Evolutionary conservation across 2,329 filamentous ascomycete species (phyloP).

Genomic region (Botrytis cinerea): DNA sequence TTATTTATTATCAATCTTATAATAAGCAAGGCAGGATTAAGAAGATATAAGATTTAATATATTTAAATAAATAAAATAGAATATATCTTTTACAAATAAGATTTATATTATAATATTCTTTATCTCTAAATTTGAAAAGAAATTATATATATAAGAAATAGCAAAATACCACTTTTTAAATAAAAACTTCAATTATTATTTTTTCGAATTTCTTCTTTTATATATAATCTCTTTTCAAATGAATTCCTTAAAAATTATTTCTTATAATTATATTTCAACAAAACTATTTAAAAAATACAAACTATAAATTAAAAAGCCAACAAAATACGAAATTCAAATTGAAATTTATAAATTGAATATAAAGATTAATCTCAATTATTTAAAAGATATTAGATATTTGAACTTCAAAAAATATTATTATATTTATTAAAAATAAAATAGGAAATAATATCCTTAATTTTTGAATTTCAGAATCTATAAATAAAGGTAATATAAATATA

Average conservation of each 20-base stretch:
- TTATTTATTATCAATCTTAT: not conserved
- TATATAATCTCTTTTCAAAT: not conserved
- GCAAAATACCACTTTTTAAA: not conserved
- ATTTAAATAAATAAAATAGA: not conserved
- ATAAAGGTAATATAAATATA: not conserved
- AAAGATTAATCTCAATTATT: too few species aligned
- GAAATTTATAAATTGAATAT: not conserved
- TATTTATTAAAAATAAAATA: too few species aligned
- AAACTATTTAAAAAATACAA: not conserved
- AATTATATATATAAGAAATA: not conserved
- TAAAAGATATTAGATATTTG: too few species aligned
- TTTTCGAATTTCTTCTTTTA: not conserved
- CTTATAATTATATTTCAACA: not conserved
- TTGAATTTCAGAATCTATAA: too few species aligned
- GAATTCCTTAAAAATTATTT: not conserved
- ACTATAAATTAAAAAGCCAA: not conserved
- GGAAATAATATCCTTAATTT: too few species aligned
- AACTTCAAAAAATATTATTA: too few species aligned
- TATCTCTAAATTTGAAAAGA: not conserved
- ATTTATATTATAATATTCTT: not conserved
- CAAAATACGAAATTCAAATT: not conserved
- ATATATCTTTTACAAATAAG: not conserved
- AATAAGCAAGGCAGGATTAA: not conserved
- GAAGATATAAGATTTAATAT: not conserved
- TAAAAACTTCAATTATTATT: not conserved